Evolutionary conservation across 805 yeast genomes (phyloP), one percentile per base, ranked within the genome.

Genomic region (Yarrowia yakushimensis): DNA sequence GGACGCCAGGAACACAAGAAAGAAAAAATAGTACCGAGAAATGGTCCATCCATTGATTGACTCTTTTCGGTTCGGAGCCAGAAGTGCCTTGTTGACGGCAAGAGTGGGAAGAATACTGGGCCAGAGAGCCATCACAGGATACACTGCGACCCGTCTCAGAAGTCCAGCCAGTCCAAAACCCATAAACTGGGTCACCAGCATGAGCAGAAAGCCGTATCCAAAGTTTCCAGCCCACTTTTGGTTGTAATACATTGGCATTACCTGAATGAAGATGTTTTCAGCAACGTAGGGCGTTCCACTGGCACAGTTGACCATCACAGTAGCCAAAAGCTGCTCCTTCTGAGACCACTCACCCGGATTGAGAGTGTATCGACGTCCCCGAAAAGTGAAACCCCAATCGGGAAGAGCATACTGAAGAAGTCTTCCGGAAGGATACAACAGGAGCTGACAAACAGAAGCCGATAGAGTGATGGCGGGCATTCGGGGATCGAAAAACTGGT

Each of bases 21-120:
- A 68, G 72, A 85, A 84, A 68, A 83, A 81, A 50, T 70, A 72
- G 66, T 79, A 81, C 64, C 86, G 78, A 9, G 82, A 9, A 42
- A 85, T 77, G 27, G 71, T 78, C 90, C 90, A 85, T 3, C 89
- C 88, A 65, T 39, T 39, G 45, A 39, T 39, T 5, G 27, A 22
- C 11, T 39, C 45, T 39, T 39, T 39, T 22, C 45, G 12, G 11
- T 22, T 39, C 1, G 45, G 45, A 13, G 45, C 45, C 3, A 39
- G 45, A 1, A 39, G 28, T 3, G 45, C 45, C 18, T 39, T 39
- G 45, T 39, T 39, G 18, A 39, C 45, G 3, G 45, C 45, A 9
- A 39, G 28, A 23, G 45, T 39, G 11, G 45, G 45, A 8, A 39
- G 17, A 13, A 39, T 22, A 15, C 11, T 39, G 17, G 45, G 45